These are phyloP conservation scores for Phialemoniopsis sp. DNA, from an alignment of 2,329 filamentous ascomycete genomes.

Conservation along the genomic window DNA sequence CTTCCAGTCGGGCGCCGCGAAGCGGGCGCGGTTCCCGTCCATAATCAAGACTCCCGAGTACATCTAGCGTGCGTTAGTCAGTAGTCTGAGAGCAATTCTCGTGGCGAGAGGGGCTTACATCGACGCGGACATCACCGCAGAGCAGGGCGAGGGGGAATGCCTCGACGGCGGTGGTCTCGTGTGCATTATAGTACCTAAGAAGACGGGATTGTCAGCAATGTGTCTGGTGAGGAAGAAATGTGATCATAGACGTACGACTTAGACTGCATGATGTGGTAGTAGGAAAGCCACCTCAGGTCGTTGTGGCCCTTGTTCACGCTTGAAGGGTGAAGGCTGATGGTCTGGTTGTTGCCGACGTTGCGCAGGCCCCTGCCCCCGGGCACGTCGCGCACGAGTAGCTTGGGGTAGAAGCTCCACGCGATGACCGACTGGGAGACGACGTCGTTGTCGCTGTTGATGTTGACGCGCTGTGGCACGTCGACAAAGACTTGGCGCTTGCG, in stretches of 20 bases:
- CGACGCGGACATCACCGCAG: conserved; percentile 85
- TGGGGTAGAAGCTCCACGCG: conserved; percentile 94
- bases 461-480: conserved; percentile 70
- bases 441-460: conserved; percentile 77
- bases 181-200: conserved; percentile 75
- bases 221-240: background rate
- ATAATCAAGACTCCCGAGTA: conserved; percentile 83
- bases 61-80: conserved; percentile 53
- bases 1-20: conserved; percentile 85
- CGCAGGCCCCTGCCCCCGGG: conserved; percentile 70
- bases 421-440: conserved; percentile 75
- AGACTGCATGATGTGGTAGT: conserved; percentile 96
- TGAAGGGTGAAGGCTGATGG: conserved; percentile 79
- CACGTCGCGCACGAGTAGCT: conserved; percentile 77
- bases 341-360: conserved; percentile 90
- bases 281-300: conserved; percentile 78
- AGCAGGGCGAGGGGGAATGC: conserved; percentile 80
- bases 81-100: too few species aligned
- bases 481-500: conserved; percentile 70
- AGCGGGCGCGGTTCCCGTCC: conserved; percentile 82
- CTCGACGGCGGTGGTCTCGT: conserved; percentile 78
- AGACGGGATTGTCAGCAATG: conserved; percentile 7
- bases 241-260: conserved; percentile 54
- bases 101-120: conserved; percentile 47
- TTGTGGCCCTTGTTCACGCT: conserved; percentile 77